Conservation (phyloP, 2,329 filamentous ascomycete species). For the Aspergillus sp. region DNA sequence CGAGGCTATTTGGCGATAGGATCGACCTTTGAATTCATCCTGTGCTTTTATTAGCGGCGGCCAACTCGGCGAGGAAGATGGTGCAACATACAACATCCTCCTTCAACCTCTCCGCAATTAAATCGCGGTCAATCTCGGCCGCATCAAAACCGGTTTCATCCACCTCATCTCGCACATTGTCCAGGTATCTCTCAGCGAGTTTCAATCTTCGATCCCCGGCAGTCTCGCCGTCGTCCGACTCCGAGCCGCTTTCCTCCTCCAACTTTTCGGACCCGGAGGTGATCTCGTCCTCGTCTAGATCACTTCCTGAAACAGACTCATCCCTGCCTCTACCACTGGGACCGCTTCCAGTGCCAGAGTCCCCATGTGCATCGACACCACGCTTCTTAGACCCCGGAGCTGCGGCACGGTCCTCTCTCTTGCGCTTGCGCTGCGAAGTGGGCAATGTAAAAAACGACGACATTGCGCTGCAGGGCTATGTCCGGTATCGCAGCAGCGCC, state of each 20-base stretch:
- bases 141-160: constrained; percentile 86
- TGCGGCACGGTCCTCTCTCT: constrained; percentile 49
- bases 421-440: constrained; percentile 81
- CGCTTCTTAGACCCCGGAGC: constrained; percentile 38
- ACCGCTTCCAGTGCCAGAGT: constrained; percentile 28
- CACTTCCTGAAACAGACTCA: constrained; percentile 81
- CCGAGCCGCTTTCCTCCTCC: constrained; percentile 49
- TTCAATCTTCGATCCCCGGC: constrained; percentile 77
- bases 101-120: constrained; percentile 81
- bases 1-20: constrained; percentile 71
- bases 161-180: constrained; percentile 76
- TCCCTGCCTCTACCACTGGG: constrained; percentile 46
- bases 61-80: not conserved
- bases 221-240: constrained; percentile 70
- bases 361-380: constrained; percentile 29
- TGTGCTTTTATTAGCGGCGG: constrained; percentile 15
- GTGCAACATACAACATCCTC: constrained; percentile 61
- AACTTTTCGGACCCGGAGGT: constrained; percentile 40
- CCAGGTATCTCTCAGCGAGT: constrained; percentile 83
- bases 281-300: constrained; percentile 57
- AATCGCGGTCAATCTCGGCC: constrained; percentile 80
- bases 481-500: not conserved
- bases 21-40: constrained; percentile 78
- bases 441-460: constrained; percentile 94
- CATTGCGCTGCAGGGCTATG: constrained; percentile 43